Evolutionary conservation across 352 stramenopile genomes (phyloP).

Genomic region (Pythium sukuiense): DNA sequence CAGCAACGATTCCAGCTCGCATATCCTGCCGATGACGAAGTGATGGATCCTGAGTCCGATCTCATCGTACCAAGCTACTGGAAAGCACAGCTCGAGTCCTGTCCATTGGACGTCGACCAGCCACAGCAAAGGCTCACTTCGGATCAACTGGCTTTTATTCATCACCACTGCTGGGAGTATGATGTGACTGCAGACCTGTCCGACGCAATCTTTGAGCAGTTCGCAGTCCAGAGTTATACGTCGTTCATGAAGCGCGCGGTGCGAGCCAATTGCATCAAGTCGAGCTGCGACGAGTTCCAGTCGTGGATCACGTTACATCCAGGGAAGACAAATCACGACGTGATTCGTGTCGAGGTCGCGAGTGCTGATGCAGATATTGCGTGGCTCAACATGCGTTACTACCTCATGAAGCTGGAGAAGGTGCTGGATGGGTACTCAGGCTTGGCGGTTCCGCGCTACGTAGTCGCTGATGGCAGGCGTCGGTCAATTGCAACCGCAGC

Average conservation of each 20-base stretch:
- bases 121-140: too few species aligned
- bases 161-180: conserved; percentile 29
- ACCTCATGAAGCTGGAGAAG: conserved; percentile 23
- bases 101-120: too few species aligned
- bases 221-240: conserved; percentile 31
- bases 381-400: conserved; percentile 21
- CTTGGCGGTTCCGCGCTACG: conserved; percentile 15
- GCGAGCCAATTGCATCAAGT: conserved; percentile 13
- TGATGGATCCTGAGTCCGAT: conserved; percentile 24
- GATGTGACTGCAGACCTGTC: conserved; percentile 25
- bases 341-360: conserved; percentile 24
- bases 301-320: conserved; percentile 3
- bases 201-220: conserved; percentile 33
- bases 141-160: too few species aligned
- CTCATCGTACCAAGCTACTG: conserved; percentile 16
- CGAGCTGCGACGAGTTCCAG: conserved; percentile 15
- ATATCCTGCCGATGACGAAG: conserved; percentile 18
- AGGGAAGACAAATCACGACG: not conserved
- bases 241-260: conserved; percentile 16
- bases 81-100: not conserved
- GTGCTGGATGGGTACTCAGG: conserved; percentile 25
- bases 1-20: conserved; percentile 24
- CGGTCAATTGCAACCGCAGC: not conserved
- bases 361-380: not conserved
- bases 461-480: conserved; percentile 11